Evolutionary conservation across 148 eudicot genomes (phyloP), one percentile per base, ranked within the genome.

Genomic region (Rhododendron ovatum): DNA sequence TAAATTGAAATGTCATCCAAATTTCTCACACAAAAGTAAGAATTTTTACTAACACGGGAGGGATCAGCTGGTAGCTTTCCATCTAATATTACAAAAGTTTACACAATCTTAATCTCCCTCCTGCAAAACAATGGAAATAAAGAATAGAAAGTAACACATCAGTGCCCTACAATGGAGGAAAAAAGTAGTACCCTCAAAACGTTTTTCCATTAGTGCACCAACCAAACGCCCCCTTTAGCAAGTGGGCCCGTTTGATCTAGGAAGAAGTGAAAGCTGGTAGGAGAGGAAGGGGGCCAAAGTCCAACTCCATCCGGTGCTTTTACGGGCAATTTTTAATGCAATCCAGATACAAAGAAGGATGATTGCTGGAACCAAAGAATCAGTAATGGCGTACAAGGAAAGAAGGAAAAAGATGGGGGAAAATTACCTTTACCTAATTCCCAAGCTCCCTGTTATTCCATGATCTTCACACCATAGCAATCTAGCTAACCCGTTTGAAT

Each of bases 401-500:
- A 85, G 86, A 81, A 12, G 17, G 26, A 74, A 73, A 43, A 15
- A 5, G 55, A 18, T 63, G 17, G 20, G 14, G 37, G 75, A 4
- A 69, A 26, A 69, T 77, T 82, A 76, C 81, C 90, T 90, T 90
- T 87, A 24, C 85, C 85, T 51, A 73, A 73, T 53, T 87, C 84
- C 63, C 79, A 86, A 86, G 85, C 74, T 82, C 84, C 86, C 57
- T 83, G 35, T 48, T 80, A 80, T 86, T 81, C 78, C 26, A 14
- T 43, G 39, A 14, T 28, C 4, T 63, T 53, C 81, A 43, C 53
- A 15, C 45, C 83, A 81, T 81, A 81, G 41, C 65, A 41, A 28
- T 17, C 37, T 12, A 80, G 28, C 20, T 9, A n/a, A 47, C 39
- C 24, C 78, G 75, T 39, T 43, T n/a, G 67, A 26, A 73, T 20